Conservation (phyloP, 2,329 filamentous ascomycete genomes). For the Epichloe sylvatica region DNA sequence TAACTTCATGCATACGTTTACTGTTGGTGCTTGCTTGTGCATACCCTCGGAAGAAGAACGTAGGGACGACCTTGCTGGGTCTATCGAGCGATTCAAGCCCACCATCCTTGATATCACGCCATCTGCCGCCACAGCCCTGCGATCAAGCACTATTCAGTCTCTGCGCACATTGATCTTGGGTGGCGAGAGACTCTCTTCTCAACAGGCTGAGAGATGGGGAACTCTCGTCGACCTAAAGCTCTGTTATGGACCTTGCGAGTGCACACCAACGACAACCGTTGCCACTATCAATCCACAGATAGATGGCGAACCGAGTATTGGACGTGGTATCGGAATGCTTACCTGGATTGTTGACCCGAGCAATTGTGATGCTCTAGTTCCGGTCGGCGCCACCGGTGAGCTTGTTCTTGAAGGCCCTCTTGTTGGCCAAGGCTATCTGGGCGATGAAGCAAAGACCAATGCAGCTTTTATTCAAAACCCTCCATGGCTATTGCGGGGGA, state of each 20-base stretch:
- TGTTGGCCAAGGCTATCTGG: constrained; percentile 35
- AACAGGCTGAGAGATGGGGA: neutral
- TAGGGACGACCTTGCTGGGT: constrained; percentile 3
- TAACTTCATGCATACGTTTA: constrained; percentile 3
- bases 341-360: constrained; percentile 17
- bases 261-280: constrained; percentile 3
- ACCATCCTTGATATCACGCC: constrained; percentile 4
- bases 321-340: neutral
- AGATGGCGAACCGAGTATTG: constrained; percentile 1
- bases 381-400: constrained; percentile 19
- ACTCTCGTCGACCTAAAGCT: neutral
- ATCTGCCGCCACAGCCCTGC: neutral
- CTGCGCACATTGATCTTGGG: constrained; percentile 1
- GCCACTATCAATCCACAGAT: neutral
- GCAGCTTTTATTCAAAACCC: constrained; percentile 30
- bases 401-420: constrained; percentile 28
- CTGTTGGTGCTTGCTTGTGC: constrained; percentile 7
- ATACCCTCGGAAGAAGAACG: constrained; percentile 8
- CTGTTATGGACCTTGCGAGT: constrained; percentile 12
- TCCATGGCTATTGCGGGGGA: constrained; percentile 17
- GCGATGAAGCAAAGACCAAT: constrained; percentile 28
- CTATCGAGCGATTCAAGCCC: constrained; percentile 3
- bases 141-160: neutral
- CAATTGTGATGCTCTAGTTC: constrained; percentile 12
- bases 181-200: neutral